These are phyloP conservation scores for Hygrophoropsis aurantiaca DNA, from an alignment of 768 basidiomycete species.

Conservation along the genomic window DNA sequence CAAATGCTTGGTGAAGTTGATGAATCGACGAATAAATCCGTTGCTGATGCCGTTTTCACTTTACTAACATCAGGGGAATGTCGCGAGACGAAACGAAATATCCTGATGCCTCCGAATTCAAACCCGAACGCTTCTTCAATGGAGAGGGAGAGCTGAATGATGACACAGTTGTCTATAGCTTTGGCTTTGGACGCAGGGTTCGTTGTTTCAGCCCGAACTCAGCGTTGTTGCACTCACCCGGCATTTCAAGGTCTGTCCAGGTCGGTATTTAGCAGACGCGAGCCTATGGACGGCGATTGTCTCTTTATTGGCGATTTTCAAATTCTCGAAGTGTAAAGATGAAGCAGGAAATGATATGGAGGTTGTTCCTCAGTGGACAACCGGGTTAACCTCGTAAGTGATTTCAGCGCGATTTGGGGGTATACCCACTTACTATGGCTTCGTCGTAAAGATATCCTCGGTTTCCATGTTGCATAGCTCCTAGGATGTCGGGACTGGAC, in stretches of 20 bases:
- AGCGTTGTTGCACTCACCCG: background rate
- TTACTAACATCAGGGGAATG: constrained; percentile 43
- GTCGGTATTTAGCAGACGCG: constrained; percentile 19
- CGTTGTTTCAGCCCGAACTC: no score
- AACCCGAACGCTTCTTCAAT: constrained; percentile 38
- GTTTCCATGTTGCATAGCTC: no score
- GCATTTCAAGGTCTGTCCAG: constrained; percentile 10
- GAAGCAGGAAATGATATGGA: constrained; percentile 11
- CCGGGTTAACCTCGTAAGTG: constrained; percentile 11
- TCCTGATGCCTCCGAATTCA: constrained; percentile 31
- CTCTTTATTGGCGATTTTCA: constrained; percentile 15
- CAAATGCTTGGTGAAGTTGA: no score
- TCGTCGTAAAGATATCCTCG: no score
- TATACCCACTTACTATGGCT: no score
- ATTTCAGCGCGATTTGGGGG: no score
- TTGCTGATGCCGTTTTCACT: no score
- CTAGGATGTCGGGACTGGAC: no score
- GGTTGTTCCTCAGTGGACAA: constrained; percentile 7
- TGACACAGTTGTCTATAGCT: constrained; percentile 8
- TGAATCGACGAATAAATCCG: no score
- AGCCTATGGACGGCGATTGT: constrained; percentile 21
- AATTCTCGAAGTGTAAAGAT: constrained; percentile 14
- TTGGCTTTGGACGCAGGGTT: constrained; percentile 21
- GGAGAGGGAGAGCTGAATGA: constrained; percentile 16
- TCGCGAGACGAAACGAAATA: constrained; percentile 38